Base-by-base conservation (phyloP, 2,329 filamentous ascomycete species). In the Sporothrix pseudoabietina region DNA sequence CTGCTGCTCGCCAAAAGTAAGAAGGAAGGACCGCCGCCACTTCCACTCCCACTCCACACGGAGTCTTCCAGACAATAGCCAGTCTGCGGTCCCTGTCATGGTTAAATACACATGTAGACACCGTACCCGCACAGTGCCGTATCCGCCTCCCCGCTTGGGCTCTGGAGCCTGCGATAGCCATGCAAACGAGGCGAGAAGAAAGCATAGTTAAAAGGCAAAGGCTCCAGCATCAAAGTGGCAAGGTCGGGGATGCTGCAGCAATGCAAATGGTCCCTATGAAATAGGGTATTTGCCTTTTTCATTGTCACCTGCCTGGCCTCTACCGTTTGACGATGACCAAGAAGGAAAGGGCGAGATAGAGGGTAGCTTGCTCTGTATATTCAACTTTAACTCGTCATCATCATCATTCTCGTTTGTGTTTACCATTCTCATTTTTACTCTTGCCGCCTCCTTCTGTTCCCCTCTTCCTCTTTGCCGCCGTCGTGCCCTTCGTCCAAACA, bases 81-180 rank as follows among this genome's bases (percentile, higher is more conserved):
- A 30, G 22, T 14, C 5, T 4, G 9, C 6, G 30, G 3, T 49
- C 44, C 41, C 22, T 16, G 16, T 2, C 30, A 35, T 35, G 35
- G 35, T 4, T 3, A 14, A 44, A 14, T 32, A 49, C 47, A 55
- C 66, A 69, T 73, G 55, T 54, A 39, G 66, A 30, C 22, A 66
- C 71, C 47, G 72, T 74, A 39, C 12, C 69, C 69, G 72, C 74
- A 75, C 72, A 69, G 70, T 74, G 72, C 71, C 59, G 55, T 52
- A 75, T 30, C 49, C 35, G n/a, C 5, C 30, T 22, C 32, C 22
- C 69, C 57, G 63, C 69, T 71, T 59, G 44, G 39, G 41, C 30
- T 35, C 10, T 39, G 14, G 3, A 14, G 55, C 55, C 55, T 59
- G 30, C 35, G 55, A 59, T 16, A n/a, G 57, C n/a, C 61, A 65